phyloP scores from a whole-genome alignment of 768 basidiomycete species.

The Termitomyces sp. region DNA sequence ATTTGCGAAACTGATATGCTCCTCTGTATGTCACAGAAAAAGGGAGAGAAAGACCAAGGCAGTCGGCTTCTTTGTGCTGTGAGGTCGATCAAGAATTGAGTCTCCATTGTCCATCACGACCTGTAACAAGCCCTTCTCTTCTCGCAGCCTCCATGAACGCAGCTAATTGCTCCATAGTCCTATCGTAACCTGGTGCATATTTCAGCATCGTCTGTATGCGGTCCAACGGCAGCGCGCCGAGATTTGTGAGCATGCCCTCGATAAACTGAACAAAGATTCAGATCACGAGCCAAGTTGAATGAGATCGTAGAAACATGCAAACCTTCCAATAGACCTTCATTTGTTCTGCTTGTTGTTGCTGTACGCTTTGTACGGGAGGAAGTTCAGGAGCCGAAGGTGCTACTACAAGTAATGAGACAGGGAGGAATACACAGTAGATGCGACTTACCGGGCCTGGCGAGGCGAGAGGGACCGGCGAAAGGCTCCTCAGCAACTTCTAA shows the following conservation, averaged over 20 bases:
- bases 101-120: conserved; percentile 69
- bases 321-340: conserved; percentile 91
- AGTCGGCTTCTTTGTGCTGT: too few species aligned
- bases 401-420: conserved; percentile 5
- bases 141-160: conserved; percentile 78
- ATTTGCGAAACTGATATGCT: too few species aligned
- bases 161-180: conserved; percentile 71
- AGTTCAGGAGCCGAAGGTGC: conserved; percentile 33
- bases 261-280: conserved; percentile 53
- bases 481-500: conserved; percentile 57
- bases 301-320: conserved; percentile 12
- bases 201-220: conserved; percentile 88
- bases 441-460: conserved; percentile 7
- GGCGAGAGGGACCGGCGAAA: conserved; percentile 19
- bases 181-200: conserved; percentile 79
- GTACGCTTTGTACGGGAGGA: conserved; percentile 46
- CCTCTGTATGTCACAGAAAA: too few species aligned
- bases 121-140: conserved; percentile 68
- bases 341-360: conserved; percentile 79
- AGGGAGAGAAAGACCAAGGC: too few species aligned
- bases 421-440: background rate
- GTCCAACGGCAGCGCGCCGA: conserved; percentile 69
- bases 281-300: background rate
- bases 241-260: conserved; percentile 87
- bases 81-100: conserved; percentile 14